phyloP scores from a whole-genome alignment of 2,329 filamentous ascomycete species.

The Monascus ruber region DNA sequence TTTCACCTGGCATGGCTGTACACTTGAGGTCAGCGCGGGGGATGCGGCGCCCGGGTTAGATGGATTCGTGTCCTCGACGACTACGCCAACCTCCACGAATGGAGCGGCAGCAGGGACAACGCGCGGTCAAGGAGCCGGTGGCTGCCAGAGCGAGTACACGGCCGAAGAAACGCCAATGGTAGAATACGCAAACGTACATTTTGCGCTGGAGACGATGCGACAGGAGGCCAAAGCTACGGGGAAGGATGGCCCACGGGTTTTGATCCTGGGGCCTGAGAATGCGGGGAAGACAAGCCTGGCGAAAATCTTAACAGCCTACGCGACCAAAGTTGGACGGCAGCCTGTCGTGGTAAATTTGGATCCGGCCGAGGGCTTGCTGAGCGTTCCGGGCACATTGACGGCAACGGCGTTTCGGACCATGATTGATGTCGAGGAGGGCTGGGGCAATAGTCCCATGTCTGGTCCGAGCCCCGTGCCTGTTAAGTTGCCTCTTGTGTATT shows the following conservation, averaged over 20 bases:
- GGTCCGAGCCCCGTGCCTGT: conserved; percentile 80
- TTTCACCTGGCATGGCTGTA: conserved; percentile 84
- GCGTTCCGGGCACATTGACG: conserved; percentile 68
- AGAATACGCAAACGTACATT: conserved; percentile 75
- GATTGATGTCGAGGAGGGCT: conserved; percentile 78
- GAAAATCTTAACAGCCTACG: conserved; percentile 68
- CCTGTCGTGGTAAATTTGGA: conserved; percentile 79
- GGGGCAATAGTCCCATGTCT: conserved; percentile 82
- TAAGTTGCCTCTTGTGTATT: conserved; percentile 84
- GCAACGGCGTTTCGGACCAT: conserved; percentile 79
- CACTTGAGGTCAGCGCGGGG: conserved; percentile 61
- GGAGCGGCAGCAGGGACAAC: conserved; percentile 6
- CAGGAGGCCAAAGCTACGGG: conserved; percentile 43
- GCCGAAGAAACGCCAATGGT: conserved; percentile 74
- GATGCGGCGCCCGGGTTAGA: conserved; percentile 35
- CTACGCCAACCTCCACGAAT: conserved; percentile 8
- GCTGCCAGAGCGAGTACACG: conserved; percentile 55
- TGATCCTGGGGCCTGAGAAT: conserved; percentile 68
- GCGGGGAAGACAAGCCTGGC: conserved; percentile 74
- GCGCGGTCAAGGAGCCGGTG: conserved; percentile 39
- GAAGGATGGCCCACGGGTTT: conserved; percentile 61
- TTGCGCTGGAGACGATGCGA: conserved; percentile 66
- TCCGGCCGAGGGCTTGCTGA: conserved; percentile 66
- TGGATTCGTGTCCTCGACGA: conserved; percentile 14
- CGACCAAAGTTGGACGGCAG: conserved; percentile 60